Base-by-base conservation (phyloP, 1,139 yeast genomes). In the Pichia kudriavzevii region DNA sequence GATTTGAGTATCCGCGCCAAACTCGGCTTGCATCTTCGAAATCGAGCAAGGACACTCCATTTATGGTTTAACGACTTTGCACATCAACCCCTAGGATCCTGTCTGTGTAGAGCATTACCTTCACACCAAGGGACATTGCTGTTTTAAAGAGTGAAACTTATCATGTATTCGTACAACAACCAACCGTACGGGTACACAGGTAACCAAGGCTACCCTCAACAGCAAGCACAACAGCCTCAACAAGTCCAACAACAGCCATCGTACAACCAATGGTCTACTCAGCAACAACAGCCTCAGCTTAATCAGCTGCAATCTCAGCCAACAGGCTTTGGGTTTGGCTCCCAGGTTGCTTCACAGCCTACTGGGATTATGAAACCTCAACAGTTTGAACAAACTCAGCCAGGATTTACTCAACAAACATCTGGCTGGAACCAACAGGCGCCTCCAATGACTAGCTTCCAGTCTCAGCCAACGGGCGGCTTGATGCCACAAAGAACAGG, bases 401-500 rank as follows among this genome's bases (percentile, higher is more conserved):
- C 32, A 16, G 31, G 24, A 26, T n/a, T 18, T 16, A 15, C 54
- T 9, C 61, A 57, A 40, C 38, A 42, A 11, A 56, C 26, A 50
- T 63, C 60, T 35, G 67, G 59, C 30, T 39, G 39, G 40, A 32
- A 38, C 12, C 41, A 35, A 13, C 30, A 34, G 30, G 30, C 26
- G 11, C 38, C 39, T 7, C 43, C 44, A 26, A 28, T 28, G 30
- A 32, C 44, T 15, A 41, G 46, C 11, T 36, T 47, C 12, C 40
- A 37, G 34, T 44, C 54, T 6, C 59, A 54, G 36, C 40, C 44
- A 15, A 55, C 60, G 17, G 52, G 58, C 10, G 52, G 58, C 8
- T 29, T 42, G 14, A 37, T 19, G 23, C 10, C 43, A 48, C 9
- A 63, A 59, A 42, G 41, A 43, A 27, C 59, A 61, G 25, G 63